These are phyloP conservation scores for Pichia manshurica DNA, from an alignment of 805 yeast species.

Conservation along the genomic window DNA sequence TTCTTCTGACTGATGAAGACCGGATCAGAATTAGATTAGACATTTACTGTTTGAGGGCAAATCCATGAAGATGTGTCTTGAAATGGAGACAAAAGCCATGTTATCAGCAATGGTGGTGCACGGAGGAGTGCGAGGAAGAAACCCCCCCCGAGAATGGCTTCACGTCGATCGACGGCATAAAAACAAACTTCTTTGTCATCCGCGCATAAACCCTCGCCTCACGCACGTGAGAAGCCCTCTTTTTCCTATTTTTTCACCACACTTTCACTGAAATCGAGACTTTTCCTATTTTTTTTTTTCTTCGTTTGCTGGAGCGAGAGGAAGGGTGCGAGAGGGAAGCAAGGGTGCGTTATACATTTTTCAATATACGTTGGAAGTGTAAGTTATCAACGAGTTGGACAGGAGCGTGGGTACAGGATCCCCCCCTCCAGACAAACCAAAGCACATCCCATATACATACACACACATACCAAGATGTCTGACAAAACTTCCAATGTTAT, in stretches of 20 bases:
- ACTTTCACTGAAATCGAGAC: neutral
- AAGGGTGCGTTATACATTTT: too few species aligned
- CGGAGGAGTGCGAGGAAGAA: neutral
- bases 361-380: too few species aligned
- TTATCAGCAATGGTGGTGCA: neutral
- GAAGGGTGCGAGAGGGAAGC: too few species aligned
- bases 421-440: too few species aligned
- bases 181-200: too few species aligned
- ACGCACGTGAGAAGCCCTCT: neutral
- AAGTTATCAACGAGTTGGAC: too few species aligned
- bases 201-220: neutral
- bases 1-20: neutral
- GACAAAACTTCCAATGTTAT: slow-evolving; percentile 80
- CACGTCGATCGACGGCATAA: neutral
- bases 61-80: neutral
- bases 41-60: neutral
- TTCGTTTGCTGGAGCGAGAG: too few species aligned
- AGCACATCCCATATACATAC: too few species aligned
- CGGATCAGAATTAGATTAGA: neutral
- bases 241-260: neutral
- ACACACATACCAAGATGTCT: slow-evolving; percentile 29
- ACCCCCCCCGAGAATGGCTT: neutral
- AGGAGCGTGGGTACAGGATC: too few species aligned
- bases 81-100: neutral
- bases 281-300: too few species aligned